Percentiles rank a stretch among this genome's conserved stretches.
These are phyloP conservation scores for Dothistroma pini DNA, from an alignment of 2,329 filamentous ascomycete species.

Conservation along the genomic window DNA sequence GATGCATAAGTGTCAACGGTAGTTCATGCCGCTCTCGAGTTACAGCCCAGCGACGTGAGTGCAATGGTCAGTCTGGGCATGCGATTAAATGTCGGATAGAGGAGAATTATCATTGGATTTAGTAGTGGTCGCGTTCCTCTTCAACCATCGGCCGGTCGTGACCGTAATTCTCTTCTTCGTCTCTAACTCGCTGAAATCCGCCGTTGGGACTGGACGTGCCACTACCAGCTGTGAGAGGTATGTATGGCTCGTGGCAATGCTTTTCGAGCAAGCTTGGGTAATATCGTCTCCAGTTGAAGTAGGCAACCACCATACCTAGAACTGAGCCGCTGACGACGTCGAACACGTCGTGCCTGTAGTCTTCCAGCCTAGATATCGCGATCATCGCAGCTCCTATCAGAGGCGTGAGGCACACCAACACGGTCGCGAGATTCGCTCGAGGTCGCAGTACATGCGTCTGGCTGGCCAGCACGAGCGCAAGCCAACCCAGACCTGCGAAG, in stretches of 20 bases:
- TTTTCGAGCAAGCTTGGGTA: constrained; percentile 52
- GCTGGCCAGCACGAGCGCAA: constrained; percentile 55
- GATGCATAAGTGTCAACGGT: no score
- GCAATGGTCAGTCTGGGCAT: no score
- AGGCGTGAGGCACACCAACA: constrained; percentile 54
- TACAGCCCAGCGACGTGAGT: no score
- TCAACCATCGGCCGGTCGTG: background rate
- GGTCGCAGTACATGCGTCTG: constrained; percentile 59
- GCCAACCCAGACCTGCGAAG: constrained; percentile 73
- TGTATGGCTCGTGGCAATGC: constrained; percentile 52
- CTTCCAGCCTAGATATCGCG: constrained; percentile 59
- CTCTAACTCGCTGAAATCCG: constrained; percentile 40
- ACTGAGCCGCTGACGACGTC: constrained; percentile 57
- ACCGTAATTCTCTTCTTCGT: constrained; percentile 41
- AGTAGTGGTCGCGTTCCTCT: constrained; percentile 1
- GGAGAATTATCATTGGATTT: no score
- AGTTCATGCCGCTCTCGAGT: no score
- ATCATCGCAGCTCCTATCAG: constrained; percentile 57
- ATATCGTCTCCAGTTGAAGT: constrained; percentile 59
- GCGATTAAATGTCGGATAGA: no score
- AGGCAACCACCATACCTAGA: constrained; percentile 53
- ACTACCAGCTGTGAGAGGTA: constrained; percentile 30
- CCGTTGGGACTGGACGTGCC: constrained; percentile 19
- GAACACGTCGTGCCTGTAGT: constrained; percentile 62
- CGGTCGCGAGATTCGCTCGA: constrained; percentile 53